Base-by-base conservation (phyloP, 2,329 filamentous ascomycete genomes). In the Diatrype stigma region DNA sequence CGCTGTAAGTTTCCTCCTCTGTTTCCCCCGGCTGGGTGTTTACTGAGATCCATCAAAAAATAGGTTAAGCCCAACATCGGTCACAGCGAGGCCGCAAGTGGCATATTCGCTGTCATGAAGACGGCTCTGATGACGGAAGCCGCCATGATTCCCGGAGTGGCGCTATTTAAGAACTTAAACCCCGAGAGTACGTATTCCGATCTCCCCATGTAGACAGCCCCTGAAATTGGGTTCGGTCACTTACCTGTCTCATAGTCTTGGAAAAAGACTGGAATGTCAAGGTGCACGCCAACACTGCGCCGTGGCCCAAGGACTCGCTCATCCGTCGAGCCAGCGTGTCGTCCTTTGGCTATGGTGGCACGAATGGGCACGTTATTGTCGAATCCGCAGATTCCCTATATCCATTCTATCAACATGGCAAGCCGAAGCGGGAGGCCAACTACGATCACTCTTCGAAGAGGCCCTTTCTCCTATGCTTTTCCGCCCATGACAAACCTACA, bases 41-140 rank as follows among this genome's bases (percentile, higher is more conserved):
- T 37, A 17, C 17, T 32, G 26, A n/a, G 23, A 42, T 32, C 19
- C n/a, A 42, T 32, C 12, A 14, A 22, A 34, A 26, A 17, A 32
- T 14, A 35, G 21, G 51, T 60, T 22, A 61, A 63, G 44, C 54
- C 61, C 3, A 61, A 59, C 23, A 57, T 63, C 4, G 61, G 61
- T 10, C 61, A 63, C 49, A 57, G 54, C n/a, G 61, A 63, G 28
- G 61, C 59, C 3, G 60, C 60, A 7, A 57, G 53, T 28, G 60
- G 58, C 6, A 54, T 62, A 12, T 58, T 55, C 14, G 55, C 56
- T 22, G 45, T 58, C 6, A 62, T 62, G 51, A 60, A 62, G 42
- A 56, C 54, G 8, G 48, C 52, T 2, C 34, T 58, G 40, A 58
- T 58, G 51, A 54, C 52, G 2, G 57, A 62, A 35, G 45, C 40